Conservation (phyloP, 192 early-diverging fungal genomes). For the Thoreauomyces humboldtii region DNA sequence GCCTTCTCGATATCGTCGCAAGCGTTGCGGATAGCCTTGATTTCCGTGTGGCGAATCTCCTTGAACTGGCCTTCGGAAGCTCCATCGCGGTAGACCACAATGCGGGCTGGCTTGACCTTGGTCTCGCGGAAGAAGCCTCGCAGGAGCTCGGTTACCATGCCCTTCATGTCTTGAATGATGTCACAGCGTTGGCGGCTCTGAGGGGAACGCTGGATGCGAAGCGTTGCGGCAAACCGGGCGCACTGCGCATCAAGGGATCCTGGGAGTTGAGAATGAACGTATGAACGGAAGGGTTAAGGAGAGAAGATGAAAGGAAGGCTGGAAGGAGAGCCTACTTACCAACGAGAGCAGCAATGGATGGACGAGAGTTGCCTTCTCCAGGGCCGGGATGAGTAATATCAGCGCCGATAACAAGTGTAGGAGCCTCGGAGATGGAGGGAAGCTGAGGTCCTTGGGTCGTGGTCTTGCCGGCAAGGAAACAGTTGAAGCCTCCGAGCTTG, state of each 20-base stretch:
- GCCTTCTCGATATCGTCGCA: conserved; percentile 48
- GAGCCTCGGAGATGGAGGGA: conserved; percentile 13
- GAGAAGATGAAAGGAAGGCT: too few relatives aligned
- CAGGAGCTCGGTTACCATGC: conserved; percentile 55
- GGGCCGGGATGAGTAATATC: conserved; percentile 35
- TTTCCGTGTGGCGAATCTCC: conserved; percentile 62
- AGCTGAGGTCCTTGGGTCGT: not conserved
- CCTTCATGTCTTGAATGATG: conserved; percentile 35
- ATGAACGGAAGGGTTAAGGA: too few relatives aligned
- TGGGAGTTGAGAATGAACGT: too few relatives aligned
- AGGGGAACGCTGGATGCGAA: conserved; percentile 2
- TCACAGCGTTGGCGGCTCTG: conserved; percentile 49
- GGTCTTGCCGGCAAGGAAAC: conserved; percentile 15
- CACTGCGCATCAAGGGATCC: conserved; percentile 59
- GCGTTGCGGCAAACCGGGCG: not conserved
- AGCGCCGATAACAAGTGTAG: conserved; percentile 57
- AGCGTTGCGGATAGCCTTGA: conserved; percentile 60
- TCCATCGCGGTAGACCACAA: conserved; percentile 86
- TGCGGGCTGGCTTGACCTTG: conserved; percentile 71
- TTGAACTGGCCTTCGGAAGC: conserved; percentile 77
- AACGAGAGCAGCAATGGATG: conserved; percentile 77
- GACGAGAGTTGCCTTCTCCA: conserved; percentile 31
- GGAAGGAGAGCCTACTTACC: too few relatives aligned
- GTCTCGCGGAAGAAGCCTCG: conserved; percentile 46
- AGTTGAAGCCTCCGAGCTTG: conserved; percentile 60